Base-by-base conservation (phyloP, 805 yeast genomes). In the Candida glaebosa region DNA sequence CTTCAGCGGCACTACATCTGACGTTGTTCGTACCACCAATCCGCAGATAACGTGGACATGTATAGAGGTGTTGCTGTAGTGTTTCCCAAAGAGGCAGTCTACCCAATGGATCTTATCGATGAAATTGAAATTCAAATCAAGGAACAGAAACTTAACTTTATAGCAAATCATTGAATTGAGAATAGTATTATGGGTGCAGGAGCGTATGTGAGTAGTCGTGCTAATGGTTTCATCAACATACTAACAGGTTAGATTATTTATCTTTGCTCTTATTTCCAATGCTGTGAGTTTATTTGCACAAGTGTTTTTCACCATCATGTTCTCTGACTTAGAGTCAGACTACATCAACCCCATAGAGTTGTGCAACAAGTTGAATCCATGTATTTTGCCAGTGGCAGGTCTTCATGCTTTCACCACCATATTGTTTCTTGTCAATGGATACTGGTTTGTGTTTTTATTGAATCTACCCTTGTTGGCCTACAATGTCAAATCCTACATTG, bases 341-440 rank as follows among this genome's bases (percentile, higher is more conserved):
- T 93, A 91, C 73, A 90, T 91, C 71, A 93, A 91, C 65, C 98
- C 98, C 42, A 88, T 91, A 61, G 98, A 91, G 68, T 76, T 93
- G 54, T 93, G 99, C 71, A 87, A 87, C 70, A 84, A 87, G 58
- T 79, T 93, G 61, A 93, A 93, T 75, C 82, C 84, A 54, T 82
- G 87, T 68, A 81, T 91, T 53, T 72, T 85, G 31, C 97, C 97
- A 37, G 98, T 93, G 67, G 96, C 95, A 19, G 82, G 75, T 3
- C 66, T 87, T 43, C 97, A 91, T 56, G 91, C 76, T 2, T 69
- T 82, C 43, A 61, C 89, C 49, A 75, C 96, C 5, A 44, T 75
- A 3, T 65, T 87, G 49, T 84, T 91, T 61, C 71, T 93, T 52
- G 61, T 91, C 49, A 86, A 85, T 49, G 97, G 98, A 16, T 87